Percentiles rank a stretch among this genome's conserved stretches.
These are phyloP conservation scores for Penicillium riverlandense DNA, from an alignment of 495 filamentous ascomycete genomes.

Conservation along the genomic window DNA sequence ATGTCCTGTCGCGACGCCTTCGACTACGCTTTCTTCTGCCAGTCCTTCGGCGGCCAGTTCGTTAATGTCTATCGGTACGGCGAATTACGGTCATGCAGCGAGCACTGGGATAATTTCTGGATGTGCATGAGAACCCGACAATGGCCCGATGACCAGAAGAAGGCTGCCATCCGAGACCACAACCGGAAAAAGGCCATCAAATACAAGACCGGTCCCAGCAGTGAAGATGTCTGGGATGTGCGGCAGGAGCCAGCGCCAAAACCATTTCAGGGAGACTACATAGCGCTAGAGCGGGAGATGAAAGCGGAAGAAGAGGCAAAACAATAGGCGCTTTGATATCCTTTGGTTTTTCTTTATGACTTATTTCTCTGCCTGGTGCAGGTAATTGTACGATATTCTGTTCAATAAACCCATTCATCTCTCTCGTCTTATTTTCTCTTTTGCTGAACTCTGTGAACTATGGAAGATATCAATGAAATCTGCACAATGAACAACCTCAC, in stretches of 20 bases:
- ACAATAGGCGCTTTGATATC: constrained; percentile 9
- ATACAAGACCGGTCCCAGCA: constrained; percentile 68
- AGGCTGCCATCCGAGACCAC: constrained; percentile 56
- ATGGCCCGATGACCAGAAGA: constrained; percentile 37
- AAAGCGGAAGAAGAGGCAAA: constrained; percentile 36
- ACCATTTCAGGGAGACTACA: constrained; percentile 54
- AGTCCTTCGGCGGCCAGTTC: constrained; percentile 85
- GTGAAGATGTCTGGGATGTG: constrained; percentile 87
- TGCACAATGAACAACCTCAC: no score
- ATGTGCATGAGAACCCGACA: constrained; percentile 82
- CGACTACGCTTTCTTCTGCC: constrained; percentile 93
- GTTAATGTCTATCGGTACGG: constrained; percentile 83
- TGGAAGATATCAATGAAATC: no score
- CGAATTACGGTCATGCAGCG: constrained; percentile 58
- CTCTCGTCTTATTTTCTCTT: no score
- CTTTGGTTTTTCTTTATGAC: background rate
- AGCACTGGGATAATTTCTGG: constrained; percentile 87
- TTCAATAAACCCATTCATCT: background rate
- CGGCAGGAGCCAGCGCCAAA: constrained; percentile 43
- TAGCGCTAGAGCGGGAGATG: constrained; percentile 47
- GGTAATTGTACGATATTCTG: constrained; percentile 1
- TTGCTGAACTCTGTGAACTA: no score
- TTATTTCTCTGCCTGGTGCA: background rate
- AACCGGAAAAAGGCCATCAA: constrained; percentile 68
- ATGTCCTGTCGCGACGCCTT: constrained; percentile 90